Conservation (phyloP, 495 filamentous ascomycete species). For the Xylaria flabelliformis region DNA sequence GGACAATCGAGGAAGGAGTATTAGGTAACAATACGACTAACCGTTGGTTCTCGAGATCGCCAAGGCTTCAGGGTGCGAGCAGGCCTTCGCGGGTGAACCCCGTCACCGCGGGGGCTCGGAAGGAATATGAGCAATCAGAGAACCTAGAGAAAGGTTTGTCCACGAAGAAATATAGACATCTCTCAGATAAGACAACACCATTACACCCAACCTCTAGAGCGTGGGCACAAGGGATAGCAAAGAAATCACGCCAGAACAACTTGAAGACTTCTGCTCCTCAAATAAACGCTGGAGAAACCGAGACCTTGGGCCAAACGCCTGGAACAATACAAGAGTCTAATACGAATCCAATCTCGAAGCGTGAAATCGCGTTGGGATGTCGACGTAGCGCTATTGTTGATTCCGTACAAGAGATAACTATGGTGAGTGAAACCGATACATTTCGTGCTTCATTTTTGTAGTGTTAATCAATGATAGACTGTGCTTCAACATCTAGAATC, state of each 20-base stretch:
- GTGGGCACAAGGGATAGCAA: constrained; percentile 14
- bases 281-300: background rate
- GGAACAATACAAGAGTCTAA: background rate
- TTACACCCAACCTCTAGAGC: constrained; percentile 14
- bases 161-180: background rate
- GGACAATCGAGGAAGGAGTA: background rate
- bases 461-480: constrained; percentile 5
- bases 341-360: constrained; percentile 5
- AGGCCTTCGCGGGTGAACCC: background rate
- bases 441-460: background rate
- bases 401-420: constrained; percentile 11
- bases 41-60: background rate
- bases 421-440: background rate
- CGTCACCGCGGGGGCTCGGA: background rate
- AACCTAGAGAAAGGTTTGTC: background rate
- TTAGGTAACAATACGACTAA: background rate
- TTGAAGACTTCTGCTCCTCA: background rate
- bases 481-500: constrained; percentile 14
- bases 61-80: background rate
- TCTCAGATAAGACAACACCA: background rate
- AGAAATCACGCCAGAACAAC: constrained; percentile 8
- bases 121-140: background rate
- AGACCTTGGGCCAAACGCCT: background rate
- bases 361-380: constrained; percentile 3
- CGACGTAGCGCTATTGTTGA: constrained; percentile 16